phyloP scores from a whole-genome alignment of 345 rosid genomes.

The Murraya koenigii region DNA sequence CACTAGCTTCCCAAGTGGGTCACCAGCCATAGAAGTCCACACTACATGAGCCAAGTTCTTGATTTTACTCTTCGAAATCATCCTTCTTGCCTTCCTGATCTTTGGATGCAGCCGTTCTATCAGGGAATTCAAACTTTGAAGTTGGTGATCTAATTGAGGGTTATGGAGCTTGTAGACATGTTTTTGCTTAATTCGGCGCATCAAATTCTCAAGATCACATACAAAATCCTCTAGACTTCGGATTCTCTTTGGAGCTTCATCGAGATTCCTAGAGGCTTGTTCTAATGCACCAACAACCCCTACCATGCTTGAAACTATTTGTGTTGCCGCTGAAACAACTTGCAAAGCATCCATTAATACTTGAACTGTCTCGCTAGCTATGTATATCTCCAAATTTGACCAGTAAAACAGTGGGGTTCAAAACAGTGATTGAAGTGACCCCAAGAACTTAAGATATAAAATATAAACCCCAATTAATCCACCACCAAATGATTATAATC shows the following conservation, averaged over 20 bases:
- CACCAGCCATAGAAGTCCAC: constrained; percentile 34
- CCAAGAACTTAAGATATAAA: not conserved
- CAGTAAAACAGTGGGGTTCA: not conserved
- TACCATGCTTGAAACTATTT: constrained; percentile 26
- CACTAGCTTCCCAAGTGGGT: constrained; percentile 21
- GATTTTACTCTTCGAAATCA: constrained; percentile 19
- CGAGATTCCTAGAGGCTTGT: constrained; percentile 29
- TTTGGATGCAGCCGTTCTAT: constrained; percentile 29
- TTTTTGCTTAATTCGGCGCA: constrained; percentile 15
- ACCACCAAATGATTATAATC: not conserved
- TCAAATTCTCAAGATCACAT: constrained; percentile 27
- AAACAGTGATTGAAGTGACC: not conserved
- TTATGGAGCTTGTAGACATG: constrained; percentile 30
- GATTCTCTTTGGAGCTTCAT: constrained; percentile 36
- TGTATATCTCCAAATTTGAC: not conserved
- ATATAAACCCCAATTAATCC: not conserved
- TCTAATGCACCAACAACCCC: constrained; percentile 34
- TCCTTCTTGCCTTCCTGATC: constrained; percentile 23
- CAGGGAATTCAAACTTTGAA: constrained; percentile 26
- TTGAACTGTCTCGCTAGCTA: not conserved
- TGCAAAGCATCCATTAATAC: constrained; percentile 31
- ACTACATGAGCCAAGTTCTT: constrained; percentile 24
- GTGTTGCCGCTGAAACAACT: constrained; percentile 23
- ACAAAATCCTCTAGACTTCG: constrained; percentile 28
- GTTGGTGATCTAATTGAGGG: constrained; percentile 22